phyloP scores from a whole-genome alignment of 148 eudicot species.

The Rhododendron mucronatum region DNA sequence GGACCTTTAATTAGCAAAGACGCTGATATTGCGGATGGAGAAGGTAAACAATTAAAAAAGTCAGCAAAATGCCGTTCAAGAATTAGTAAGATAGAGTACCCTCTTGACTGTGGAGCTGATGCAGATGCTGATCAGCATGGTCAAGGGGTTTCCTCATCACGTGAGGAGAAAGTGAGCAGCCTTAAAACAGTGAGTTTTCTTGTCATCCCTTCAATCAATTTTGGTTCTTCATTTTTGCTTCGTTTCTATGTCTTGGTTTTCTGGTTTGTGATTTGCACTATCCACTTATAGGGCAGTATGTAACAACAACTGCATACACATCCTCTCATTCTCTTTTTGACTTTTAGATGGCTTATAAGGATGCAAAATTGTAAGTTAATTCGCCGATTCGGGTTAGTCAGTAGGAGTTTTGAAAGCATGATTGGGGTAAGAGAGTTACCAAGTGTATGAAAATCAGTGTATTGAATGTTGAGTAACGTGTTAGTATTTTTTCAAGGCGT shows the following conservation, averaged over 20 bases:
- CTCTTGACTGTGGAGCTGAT: constrained; percentile 76
- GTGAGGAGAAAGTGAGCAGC: constrained; percentile 99
- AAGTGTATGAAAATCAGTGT: background rate
- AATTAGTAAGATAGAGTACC: constrained; percentile 60
- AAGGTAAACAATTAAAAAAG: constrained; percentile 57
- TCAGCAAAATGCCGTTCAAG: constrained; percentile 68
- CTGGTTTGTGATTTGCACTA: background rate
- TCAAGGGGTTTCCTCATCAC: constrained; percentile 69
- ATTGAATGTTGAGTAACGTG: background rate
- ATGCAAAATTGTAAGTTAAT: background rate
- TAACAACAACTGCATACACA: background rate
- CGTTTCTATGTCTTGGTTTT: background rate
- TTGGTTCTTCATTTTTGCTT: background rate
- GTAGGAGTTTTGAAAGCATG: background rate
- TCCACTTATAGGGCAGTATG: background rate
- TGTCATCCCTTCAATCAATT: background rate
- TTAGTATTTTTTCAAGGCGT: background rate
- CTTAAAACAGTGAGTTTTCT: constrained; percentile 78
- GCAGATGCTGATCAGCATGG: constrained; percentile 84
- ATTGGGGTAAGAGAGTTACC: background rate
- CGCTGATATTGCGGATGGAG: constrained; percentile 51
- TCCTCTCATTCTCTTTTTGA: background rate
- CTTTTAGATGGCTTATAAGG: background rate
- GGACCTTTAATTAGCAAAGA: constrained; percentile 43
- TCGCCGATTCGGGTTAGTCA: background rate